Evolutionary conservation across 163 green algal species (phyloP).

Genomic region (Chlamydomonas reinhardtii): DNA sequence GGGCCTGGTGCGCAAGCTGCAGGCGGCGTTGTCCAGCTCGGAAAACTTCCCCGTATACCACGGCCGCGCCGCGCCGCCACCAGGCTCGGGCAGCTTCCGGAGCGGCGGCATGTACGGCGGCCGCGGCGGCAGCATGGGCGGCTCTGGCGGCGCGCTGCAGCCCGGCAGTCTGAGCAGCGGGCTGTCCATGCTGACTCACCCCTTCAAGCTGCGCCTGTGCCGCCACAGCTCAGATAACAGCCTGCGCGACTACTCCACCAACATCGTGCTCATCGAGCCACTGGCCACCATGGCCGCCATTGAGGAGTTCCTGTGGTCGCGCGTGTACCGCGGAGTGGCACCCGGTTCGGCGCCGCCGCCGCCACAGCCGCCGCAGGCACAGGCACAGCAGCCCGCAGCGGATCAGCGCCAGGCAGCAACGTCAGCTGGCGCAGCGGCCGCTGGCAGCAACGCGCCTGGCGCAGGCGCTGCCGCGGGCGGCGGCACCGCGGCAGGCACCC

Average conservation of each 20-base stretch:
- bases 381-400: slow-evolving; percentile 14
- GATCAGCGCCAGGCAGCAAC: slow-evolving; percentile 9
- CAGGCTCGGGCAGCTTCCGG: slow-evolving; percentile 20
- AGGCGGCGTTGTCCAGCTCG: slow-evolving; percentile 77
- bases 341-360: background rate
- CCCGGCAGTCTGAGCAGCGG: slow-evolving; percentile 69
- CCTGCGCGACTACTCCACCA: slow-evolving; percentile 90
- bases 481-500: background rate
- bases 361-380: background rate
- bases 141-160: background rate
- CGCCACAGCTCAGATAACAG: slow-evolving; percentile 60
- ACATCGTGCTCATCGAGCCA: slow-evolving; percentile 97
- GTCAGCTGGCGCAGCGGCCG: slow-evolving; percentile 15
- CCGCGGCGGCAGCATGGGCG: slow-evolving; percentile 17
- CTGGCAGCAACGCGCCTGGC: slow-evolving; percentile 4
- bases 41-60: slow-evolving; percentile 87
- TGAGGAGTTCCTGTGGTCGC: slow-evolving; percentile 96
- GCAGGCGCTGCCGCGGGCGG: background rate
- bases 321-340: slow-evolving; percentile 71
- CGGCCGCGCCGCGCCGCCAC: slow-evolving; percentile 16
- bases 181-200: slow-evolving; percentile 87
- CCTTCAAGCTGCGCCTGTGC: slow-evolving; percentile 93
- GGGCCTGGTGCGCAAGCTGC: slow-evolving; percentile 85
- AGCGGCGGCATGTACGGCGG: slow-evolving; percentile 38
- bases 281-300: slow-evolving; percentile 93